Evolutionary conservation across 2,329 filamentous ascomycete species (phyloP).

Genomic region (Colletotrichum abscissum): DNA sequence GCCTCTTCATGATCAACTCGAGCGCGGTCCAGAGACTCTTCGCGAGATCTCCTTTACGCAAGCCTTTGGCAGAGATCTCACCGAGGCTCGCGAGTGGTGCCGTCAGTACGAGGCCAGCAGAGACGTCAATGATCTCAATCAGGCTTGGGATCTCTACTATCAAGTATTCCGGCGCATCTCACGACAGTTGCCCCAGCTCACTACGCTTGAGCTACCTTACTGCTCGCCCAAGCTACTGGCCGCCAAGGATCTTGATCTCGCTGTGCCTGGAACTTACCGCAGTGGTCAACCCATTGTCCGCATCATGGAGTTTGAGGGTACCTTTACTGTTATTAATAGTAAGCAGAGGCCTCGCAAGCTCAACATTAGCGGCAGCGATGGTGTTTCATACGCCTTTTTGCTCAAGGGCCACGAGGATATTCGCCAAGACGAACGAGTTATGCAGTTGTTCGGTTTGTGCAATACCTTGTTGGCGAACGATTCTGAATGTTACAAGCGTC

Average conservation of each 20-base stretch:
- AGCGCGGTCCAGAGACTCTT: constrained; percentile 90
- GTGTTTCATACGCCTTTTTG: constrained; percentile 85
- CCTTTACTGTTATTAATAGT: constrained; percentile 92
- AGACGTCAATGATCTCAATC: constrained; percentile 94
- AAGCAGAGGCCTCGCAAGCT: constrained; percentile 96
- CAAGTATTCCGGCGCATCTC: constrained; percentile 97
- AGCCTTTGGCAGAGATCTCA: constrained; percentile 93
- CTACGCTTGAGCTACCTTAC: constrained; percentile 92
- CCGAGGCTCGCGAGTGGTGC: constrained; percentile 96
- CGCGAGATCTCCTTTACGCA: constrained; percentile 98
- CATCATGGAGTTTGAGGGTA: constrained; percentile 90
- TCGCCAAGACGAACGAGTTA: constrained; percentile 97
- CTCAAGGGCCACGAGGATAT: constrained; percentile 99
- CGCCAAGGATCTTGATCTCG: constrained; percentile 87
- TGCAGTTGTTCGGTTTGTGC: constrained; percentile 98
- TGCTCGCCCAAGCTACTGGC: constrained; percentile 94
- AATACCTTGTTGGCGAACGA: constrained; percentile 96
- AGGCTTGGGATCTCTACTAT: constrained; percentile 99
- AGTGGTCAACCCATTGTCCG: constrained; percentile 82
- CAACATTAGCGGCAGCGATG: constrained; percentile 89
- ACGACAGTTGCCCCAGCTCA: constrained; percentile 91
- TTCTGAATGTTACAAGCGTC: constrained; percentile 95
- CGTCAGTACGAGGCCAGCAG: constrained; percentile 88
- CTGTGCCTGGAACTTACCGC: constrained; percentile 94
- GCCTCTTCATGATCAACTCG: constrained; percentile 91